Evolutionary conservation across 106 monocot species (phyloP).

Genomic region (Amphibolis antarctica): DNA sequence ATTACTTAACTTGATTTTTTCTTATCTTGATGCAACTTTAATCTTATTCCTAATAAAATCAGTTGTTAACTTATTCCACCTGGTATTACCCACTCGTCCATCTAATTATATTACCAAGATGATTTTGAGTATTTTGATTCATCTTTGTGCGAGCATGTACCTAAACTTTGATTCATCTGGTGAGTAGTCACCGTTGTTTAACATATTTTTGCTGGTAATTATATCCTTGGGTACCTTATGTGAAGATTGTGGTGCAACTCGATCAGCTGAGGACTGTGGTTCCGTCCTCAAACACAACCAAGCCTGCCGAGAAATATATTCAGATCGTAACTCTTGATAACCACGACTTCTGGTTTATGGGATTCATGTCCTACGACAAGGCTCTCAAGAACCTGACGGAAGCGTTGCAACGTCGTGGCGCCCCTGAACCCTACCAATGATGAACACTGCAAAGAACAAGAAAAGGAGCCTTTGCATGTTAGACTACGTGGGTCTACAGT

Average conservation of each 20-base stretch:
- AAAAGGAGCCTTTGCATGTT: too few species aligned
- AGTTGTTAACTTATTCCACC: too few species aligned
- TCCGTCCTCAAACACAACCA: constrained; percentile 38
- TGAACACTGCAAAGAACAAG: neutral
- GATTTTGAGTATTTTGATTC: too few species aligned
- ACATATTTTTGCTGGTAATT: neutral
- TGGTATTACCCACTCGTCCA: too few species aligned
- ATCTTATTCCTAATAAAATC: too few species aligned
- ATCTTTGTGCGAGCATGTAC: too few species aligned
- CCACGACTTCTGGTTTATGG: constrained; percentile 96
- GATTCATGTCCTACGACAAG: constrained; percentile 86
- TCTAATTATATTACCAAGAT: too few species aligned
- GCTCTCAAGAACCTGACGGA: constrained; percentile 65
- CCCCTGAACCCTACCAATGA: neutral
- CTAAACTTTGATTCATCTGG: too few species aligned
- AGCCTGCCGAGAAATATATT: constrained; percentile 69
- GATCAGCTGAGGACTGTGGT: constrained; percentile 44
- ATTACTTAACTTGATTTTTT: too few species aligned
- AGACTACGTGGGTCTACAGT: too few species aligned
- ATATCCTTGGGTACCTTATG: neutral
- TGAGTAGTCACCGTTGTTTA: neutral
- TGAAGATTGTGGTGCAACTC: constrained; percentile 53
- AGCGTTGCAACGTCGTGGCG: constrained; percentile 21
- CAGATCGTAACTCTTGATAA: constrained; percentile 51
- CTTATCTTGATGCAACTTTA: too few species aligned